A percentile compares a stretch with the other conserved stretches of the same genome.
These are phyloP conservation scores for Colletotrichum neosansevieriae DNA, from an alignment of 2,329 filamentous ascomycete species.

Conservation along the genomic window DNA sequence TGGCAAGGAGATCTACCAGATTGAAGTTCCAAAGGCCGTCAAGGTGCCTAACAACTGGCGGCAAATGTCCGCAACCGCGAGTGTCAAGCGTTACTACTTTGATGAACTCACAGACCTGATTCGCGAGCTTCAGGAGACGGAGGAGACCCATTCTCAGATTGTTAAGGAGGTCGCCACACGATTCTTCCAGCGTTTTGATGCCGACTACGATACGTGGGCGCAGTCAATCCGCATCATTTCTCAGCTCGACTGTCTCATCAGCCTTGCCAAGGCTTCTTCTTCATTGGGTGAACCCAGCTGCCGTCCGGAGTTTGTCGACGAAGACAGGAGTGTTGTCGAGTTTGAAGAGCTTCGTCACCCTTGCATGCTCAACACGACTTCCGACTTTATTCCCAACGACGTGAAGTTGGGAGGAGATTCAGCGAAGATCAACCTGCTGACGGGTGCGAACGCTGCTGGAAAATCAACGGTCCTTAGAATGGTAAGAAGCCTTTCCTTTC, in stretches of 20 bases:
- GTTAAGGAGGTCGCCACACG: conserved; percentile 86
- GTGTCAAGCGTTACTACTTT: conserved; percentile 95
- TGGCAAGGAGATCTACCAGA: conserved; percentile 96
- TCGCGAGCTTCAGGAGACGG: conserved; percentile 89
- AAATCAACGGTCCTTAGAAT: conserved; percentile 97
- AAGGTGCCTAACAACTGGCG: conserved; percentile 93
- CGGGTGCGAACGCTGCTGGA: conserved; percentile 95
- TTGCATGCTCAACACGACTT: conserved; percentile 89
- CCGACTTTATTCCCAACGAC: conserved; percentile 97
- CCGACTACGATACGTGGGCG: conserved; percentile 87
- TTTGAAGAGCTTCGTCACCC: conserved; percentile 94
- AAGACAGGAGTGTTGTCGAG: conserved; percentile 87
- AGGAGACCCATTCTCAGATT: conserved; percentile 93
- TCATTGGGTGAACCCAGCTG: conserved; percentile 89
- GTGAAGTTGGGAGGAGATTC: conserved; percentile 84
- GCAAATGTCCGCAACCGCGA: conserved; percentile 94
- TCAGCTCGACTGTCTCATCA: conserved; percentile 94
- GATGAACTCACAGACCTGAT: conserved; percentile 85
- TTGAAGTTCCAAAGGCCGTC: conserved; percentile 86
- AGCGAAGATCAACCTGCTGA: conserved; percentile 90
- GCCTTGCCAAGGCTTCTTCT: conserved; percentile 88
- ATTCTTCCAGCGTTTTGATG: conserved; percentile 90
- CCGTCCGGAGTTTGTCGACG: conserved; percentile 87
- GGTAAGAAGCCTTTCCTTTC: conserved; percentile 63
- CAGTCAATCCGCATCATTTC: conserved; percentile 90